These are phyloP conservation scores for Sonneratia caseolaris DNA, from an alignment of 345 rosid species.

Conservation along the genomic window DNA sequence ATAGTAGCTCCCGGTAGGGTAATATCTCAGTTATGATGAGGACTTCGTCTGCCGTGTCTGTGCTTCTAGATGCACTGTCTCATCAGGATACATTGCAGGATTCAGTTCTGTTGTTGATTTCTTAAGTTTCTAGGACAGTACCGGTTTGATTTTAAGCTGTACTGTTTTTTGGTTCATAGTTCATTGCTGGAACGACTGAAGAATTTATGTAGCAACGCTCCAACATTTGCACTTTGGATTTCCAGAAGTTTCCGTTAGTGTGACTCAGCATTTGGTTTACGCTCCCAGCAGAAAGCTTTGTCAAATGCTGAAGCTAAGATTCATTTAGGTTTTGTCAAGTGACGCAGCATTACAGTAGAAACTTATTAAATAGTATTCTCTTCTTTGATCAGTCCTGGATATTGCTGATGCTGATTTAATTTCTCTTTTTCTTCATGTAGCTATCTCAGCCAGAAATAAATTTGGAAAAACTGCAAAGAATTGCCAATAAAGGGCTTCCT, in stretches of 20 bases:
- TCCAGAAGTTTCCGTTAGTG: neutral
- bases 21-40: neutral
- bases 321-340: neutral
- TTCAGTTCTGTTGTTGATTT: neutral
- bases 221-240: too few species aligned
- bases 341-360: neutral
- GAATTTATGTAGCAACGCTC: neutral
- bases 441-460: constrained; percentile 50
- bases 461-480: constrained; percentile 49
- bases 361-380: neutral
- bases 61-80: neutral
- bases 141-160: neutral
- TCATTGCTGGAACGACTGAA: neutral
- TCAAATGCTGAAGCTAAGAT: neutral
- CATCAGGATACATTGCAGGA: neutral
- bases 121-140: neutral
- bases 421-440: constrained; percentile 17
- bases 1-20: neutral
- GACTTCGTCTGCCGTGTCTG: neutral
- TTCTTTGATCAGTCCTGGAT: neutral
- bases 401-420: neutral
- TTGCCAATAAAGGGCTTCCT: constrained; percentile 44
- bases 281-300: neutral
- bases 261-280: neutral
- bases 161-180: neutral